Evolutionary conservation across 1,284 basidiomycete genomes (phyloP), one percentile per base, ranked within the genome.

Genomic region (Coniferiporia weirii): DNA sequence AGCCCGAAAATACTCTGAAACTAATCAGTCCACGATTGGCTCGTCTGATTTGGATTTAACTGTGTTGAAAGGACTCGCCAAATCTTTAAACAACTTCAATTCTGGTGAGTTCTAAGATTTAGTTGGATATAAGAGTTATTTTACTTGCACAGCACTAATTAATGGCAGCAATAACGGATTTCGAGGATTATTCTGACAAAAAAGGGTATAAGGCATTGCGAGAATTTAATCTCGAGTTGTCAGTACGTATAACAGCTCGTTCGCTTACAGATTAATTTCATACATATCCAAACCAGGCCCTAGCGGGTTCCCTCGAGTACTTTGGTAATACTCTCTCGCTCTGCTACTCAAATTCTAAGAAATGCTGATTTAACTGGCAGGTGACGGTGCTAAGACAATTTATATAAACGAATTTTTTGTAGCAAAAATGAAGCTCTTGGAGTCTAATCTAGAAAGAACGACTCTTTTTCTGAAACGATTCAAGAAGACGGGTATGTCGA

Each of bases 151-250:
- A 5, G 27, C 3, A 40, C 38, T 40, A 40, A 40, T 40, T 40
- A 40, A n/a, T 9, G 8, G 3, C 34, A 55, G 59, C 54, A 32
- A 27, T 61, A 8, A 46, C 40, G 35, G 59, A 61, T 36, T 61
- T 61, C 44, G 59, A 27, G 27, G 27, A 61, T 40, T 61, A 61
- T 34, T 47, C 36, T 46, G 59, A 61, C 20, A 44, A 61, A 36
- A 54, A 61, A 19, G 59, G 38, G 9, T 27, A 46, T 15, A 52
- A 32, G n/a, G 48, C 55, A 35, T 46, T 61, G 20, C 36, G 43
- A 19, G 44, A 52, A 6, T 61, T 61, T 48, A 32, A 48, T 22
- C 48, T 43, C 20, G 59, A 61, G 35, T 22, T 57, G n/a, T 19
- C 50, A 15, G 59, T 61, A 36, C 12, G 54, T 38, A 15, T 40